A percentile compares a stretch with the other conserved stretches of the same genome.
phyloP scores from a whole-genome alignment of 371 early-diverging fungal genomes.

The Apophysomyces elegans region DNA sequence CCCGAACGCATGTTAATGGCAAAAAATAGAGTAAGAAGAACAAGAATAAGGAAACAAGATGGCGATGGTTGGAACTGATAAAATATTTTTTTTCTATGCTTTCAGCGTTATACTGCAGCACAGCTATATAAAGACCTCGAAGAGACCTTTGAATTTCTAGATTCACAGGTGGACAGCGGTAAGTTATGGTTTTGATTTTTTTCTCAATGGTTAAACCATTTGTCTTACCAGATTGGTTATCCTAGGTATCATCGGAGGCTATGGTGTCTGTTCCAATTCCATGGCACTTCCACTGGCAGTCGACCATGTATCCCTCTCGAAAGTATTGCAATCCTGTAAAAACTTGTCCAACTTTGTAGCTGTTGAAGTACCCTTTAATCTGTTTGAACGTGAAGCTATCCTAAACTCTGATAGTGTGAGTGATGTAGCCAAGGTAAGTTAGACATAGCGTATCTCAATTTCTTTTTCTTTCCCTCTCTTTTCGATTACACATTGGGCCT shows the following conservation, averaged over 20 bases:
- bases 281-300: conserved; percentile 61
- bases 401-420: conserved; percentile 44
- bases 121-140: conserved; percentile 62
- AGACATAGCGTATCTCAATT: background rate
- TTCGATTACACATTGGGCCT: background rate
- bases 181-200: background rate
- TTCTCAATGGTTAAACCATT: background rate
- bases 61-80: background rate
- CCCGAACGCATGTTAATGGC: conserved; percentile 78
- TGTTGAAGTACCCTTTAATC: conserved; percentile 74
- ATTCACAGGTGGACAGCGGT: conserved; percentile 63
- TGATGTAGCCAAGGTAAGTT: conserved; percentile 54
- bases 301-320: conserved; percentile 62
- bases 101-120: conserved; percentile 38
- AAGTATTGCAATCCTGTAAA: conserved; percentile 37
- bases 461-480: background rate
- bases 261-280: conserved; percentile 77
- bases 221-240: background rate
- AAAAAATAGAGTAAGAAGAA: conserved; percentile 42
- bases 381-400: conserved; percentile 73
- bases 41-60: background rate
- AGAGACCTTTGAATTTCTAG: conserved; percentile 65
- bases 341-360: conserved; percentile 61
- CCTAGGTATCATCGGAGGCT: conserved; percentile 64
- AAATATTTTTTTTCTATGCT: background rate